Conservation (phyloP, 805 yeast genomes). For the Suhomyces canberraensis region DNA sequence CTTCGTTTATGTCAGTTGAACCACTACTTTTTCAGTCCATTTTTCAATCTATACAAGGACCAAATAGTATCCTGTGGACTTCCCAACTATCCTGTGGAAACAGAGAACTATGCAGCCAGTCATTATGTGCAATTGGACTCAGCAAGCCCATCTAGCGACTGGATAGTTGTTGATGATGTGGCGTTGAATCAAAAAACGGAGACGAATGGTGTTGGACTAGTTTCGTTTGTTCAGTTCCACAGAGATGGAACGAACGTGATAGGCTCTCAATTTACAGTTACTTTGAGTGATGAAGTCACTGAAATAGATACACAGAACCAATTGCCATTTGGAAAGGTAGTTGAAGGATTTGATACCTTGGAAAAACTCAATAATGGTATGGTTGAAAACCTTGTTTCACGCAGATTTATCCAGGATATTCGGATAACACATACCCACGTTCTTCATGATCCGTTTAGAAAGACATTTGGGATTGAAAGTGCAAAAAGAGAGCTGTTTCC, state of each 20-base stretch:
- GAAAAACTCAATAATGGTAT: slow-evolving; percentile 40
- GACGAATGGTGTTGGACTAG: slow-evolving; percentile 10
- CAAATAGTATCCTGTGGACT: slow-evolving; percentile 45
- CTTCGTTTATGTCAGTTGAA: slow-evolving; percentile 51
- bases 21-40: slow-evolving; percentile 51
- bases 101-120: slow-evolving; percentile 10
- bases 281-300: neutral
- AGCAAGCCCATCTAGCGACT: too few species aligned
- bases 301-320: neutral
- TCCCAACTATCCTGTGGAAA: slow-evolving; percentile 39
- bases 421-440: slow-evolving; percentile 50
- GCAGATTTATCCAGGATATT: slow-evolving; percentile 20
- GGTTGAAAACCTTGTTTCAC: slow-evolving; percentile 29
- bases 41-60: slow-evolving; percentile 42
- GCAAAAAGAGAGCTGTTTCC: slow-evolving; percentile 13
- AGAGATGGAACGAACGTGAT: neutral
- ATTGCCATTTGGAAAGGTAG: slow-evolving; percentile 47
- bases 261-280: slow-evolving; percentile 15
- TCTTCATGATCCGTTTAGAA: slow-evolving; percentile 53
- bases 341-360: slow-evolving; percentile 48
- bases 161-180: neutral
- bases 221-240: slow-evolving; percentile 10
- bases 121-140: neutral
- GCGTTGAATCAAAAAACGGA: too few species aligned
- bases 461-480: slow-evolving; percentile 14